Percentiles rank a stretch among this genome's conserved stretches.
These are phyloP conservation scores for Populus hybrid DNA, from an alignment of 441 rosid genomes.

Conservation along the genomic window DNA sequence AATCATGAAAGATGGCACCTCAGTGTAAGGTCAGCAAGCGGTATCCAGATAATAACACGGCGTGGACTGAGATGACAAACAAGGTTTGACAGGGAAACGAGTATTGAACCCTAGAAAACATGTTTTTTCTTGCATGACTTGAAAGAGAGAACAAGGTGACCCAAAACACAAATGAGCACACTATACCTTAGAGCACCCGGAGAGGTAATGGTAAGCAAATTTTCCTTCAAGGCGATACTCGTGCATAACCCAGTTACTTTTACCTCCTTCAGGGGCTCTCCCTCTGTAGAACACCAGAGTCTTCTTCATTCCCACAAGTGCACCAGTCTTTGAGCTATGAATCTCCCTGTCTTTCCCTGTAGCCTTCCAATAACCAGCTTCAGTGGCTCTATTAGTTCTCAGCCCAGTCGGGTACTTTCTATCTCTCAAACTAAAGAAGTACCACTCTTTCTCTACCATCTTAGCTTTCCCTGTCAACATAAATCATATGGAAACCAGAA, in stretches of 20 bases:
- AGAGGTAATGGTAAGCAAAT: conserved; percentile 71
- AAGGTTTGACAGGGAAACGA: neutral
- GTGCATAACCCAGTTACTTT: conserved; percentile 94
- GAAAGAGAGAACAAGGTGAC: neutral
- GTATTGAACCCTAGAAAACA: neutral
- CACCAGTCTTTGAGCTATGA: conserved; percentile 69
- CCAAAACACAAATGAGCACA: neutral
- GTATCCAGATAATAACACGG: too few species aligned
- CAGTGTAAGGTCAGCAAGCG: too few species aligned
- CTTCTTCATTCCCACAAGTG: conserved; percentile 90
- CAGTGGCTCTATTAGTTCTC: conserved; percentile 87
- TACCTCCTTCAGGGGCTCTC: conserved; percentile 88
- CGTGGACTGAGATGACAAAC: neutral
- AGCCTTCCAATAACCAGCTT: conserved; percentile 95
- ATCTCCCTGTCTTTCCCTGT: conserved; percentile 92
- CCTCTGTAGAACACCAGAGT: conserved; percentile 85
- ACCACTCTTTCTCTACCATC: conserved; percentile 95
- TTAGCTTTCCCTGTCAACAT: conserved; percentile 63
- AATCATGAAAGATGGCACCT: too few species aligned
- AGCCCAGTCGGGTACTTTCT: conserved; percentile 89
- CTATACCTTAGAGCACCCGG: conserved; percentile 66
- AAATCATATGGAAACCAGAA: neutral
- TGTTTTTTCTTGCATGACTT: neutral
- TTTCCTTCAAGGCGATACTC: conserved; percentile 93
- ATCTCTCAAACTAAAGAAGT: conserved; percentile 75